Conservation (phyloP, 2,329 filamentous ascomycete species). For the Chlorencoelia australis region DNA sequence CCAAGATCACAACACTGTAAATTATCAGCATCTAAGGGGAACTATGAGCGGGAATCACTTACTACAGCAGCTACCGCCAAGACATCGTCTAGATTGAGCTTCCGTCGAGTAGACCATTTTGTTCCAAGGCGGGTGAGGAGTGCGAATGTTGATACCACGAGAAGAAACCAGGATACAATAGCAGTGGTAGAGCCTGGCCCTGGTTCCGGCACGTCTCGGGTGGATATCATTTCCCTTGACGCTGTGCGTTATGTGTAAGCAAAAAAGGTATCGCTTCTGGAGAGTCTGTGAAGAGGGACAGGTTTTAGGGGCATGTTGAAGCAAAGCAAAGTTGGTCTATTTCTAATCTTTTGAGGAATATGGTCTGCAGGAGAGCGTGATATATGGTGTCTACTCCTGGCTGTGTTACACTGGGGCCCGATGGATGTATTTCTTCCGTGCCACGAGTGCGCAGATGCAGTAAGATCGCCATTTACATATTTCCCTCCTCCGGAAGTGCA, state of each 20-base stretch:
- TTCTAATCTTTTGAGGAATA: too few relatives aligned
- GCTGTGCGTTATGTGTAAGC: not conserved
- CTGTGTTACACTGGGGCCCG: too few relatives aligned
- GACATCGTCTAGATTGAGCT: not conserved
- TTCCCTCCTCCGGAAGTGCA: too few relatives aligned
- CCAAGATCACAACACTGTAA: not conserved
- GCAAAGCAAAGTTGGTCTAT: too few relatives aligned
- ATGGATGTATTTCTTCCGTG: too few relatives aligned
- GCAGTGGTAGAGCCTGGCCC: not conserved
- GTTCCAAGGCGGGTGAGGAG: not conserved
- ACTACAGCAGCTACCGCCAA: not conserved
- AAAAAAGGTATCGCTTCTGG: not conserved
- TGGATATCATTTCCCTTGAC: not conserved
- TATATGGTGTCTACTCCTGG: too few relatives aligned
- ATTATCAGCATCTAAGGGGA: not conserved
- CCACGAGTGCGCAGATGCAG: too few relatives aligned
- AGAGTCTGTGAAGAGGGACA: too few relatives aligned
- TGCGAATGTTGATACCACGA: not conserved
- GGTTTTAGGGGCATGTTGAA: too few relatives aligned
- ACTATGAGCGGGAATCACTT: not conserved
- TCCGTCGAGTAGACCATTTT: not conserved
- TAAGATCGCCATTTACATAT: too few relatives aligned
- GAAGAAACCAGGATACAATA: not conserved
- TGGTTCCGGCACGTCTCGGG: not conserved
- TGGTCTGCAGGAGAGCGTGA: too few relatives aligned